These are phyloP conservation scores for Camptophora hylomeconis DNA, from an alignment of 2,329 filamentous ascomycete genomes.

Conservation along the genomic window DNA sequence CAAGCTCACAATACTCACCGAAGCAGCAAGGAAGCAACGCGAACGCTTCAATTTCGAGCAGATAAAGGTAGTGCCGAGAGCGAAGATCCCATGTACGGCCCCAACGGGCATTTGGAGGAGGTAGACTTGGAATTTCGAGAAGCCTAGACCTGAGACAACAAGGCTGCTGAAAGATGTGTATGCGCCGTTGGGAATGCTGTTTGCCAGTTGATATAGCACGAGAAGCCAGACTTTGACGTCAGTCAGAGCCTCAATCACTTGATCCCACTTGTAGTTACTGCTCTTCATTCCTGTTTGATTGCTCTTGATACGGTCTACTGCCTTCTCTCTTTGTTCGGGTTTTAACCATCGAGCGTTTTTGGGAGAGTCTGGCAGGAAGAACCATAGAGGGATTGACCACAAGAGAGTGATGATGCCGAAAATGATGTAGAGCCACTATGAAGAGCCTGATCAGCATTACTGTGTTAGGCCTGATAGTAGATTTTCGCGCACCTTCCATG, in stretches of 20 bases:
- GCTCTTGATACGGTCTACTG: constrained; percentile 14
- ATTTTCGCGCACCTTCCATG: constrained; percentile 17
- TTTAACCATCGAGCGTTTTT: constrained; percentile 17
- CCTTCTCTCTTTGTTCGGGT: constrained; percentile 15
- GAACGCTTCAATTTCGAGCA: constrained; percentile 1
- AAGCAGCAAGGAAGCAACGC: constrained; percentile 3
- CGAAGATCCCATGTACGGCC: constrained; percentile 4
- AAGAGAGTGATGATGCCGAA: constrained; percentile 18
- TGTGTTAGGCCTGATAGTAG: background rate
- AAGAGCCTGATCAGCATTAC: constrained; percentile 10
- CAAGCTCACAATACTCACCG: constrained; percentile 4
- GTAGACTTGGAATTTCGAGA: constrained; percentile 4
- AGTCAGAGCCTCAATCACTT: constrained; percentile 26
- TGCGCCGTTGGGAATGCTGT: constrained; percentile 21
- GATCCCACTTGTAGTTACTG: constrained; percentile 31
- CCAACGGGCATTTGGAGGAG: constrained; percentile 6
- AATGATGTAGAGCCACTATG: constrained; percentile 16
- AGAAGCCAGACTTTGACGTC: constrained; percentile 16
- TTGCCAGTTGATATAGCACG: constrained; percentile 12
- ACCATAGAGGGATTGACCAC: constrained; percentile 17
- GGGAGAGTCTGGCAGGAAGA: constrained; percentile 17
- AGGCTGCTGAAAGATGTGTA: constrained; percentile 16
- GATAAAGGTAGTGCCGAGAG: constrained; percentile 4
- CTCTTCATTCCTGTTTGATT: constrained; percentile 23
- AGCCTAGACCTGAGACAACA: constrained; percentile 5